Evolutionary conservation across 352 stramenopile species (phyloP), one percentile per base, ranked within the genome.

Genomic region (Chrysophaeum taylorii): DNA sequence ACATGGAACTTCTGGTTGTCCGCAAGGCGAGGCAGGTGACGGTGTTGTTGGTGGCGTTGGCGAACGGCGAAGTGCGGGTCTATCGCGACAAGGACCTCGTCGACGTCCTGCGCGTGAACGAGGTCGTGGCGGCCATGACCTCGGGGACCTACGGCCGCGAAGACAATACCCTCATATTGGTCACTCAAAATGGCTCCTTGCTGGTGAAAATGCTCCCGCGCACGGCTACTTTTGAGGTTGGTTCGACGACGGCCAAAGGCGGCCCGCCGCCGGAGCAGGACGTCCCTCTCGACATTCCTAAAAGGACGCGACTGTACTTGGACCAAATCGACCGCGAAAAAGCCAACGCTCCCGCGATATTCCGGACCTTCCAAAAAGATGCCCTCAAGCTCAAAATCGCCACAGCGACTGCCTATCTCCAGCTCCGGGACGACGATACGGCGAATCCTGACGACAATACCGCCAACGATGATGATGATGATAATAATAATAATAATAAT

Each of bases 261-360:
- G 87, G 87, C 0, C 86, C 88, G 21, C 87, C 87, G 31, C 48
- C 86, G 21, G 88, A 94, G 75, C 87, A 94, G 84, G 89, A 95
- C 52, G 89, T 94, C 25, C 87, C 87, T 7, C 79, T 95, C n/a
- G 87, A 90, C 38, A 90, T 95, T 29, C 88, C 88, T 0, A 93
- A 93, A 76, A 93, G 92, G 62, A 94, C 89, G 38, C 90, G 91
- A 27, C 70, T 95, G 48, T 95, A 93, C 71, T 84, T 95, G 25
- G 89, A 95, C 68, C 87, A 94, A 70, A 93, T 86, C 25, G 85
- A 93, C 64, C 83, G 88, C 2, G 88, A 94, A 70, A 82, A 85
- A 37, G 86, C 92, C 63, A 81, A 91, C 60, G 84, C 84, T 4
- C 87, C 79, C 18, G 87, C 90, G 72, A 93, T 94, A 84, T 86